Conservation (phyloP, 2,329 filamentous ascomycete genomes). For the Fusarium aywerte region DNA sequence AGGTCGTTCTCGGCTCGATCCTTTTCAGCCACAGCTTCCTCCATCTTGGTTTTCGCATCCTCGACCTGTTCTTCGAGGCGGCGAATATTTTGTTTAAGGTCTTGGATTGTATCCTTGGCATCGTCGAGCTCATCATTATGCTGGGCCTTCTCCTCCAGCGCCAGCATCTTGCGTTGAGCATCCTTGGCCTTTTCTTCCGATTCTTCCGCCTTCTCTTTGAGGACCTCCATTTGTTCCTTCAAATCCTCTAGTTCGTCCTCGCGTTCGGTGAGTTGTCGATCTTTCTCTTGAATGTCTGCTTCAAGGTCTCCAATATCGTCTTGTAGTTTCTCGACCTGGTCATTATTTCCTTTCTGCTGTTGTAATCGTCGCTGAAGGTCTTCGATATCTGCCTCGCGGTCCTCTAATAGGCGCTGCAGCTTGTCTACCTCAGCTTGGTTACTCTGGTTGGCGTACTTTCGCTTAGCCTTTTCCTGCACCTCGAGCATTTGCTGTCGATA, state of each 20-base stretch:
- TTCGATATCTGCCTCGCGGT: slow-evolving; percentile 69
- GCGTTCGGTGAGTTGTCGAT: slow-evolving; percentile 75
- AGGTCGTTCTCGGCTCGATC: slow-evolving; percentile 68
- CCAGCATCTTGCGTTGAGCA: slow-evolving; percentile 60
- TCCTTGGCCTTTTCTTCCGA: slow-evolving; percentile 69
- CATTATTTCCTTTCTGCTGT: slow-evolving; percentile 64
- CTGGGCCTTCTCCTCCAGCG: slow-evolving; percentile 68
- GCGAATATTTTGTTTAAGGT: slow-evolving; percentile 66
- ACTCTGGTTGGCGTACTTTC: slow-evolving; percentile 76
- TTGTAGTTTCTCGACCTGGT: slow-evolving; percentile 72
- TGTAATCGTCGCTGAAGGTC: slow-evolving; percentile 70
- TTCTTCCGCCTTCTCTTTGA: slow-evolving; percentile 66
- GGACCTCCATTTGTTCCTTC: slow-evolving; percentile 66
- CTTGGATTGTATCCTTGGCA: slow-evolving; percentile 67
- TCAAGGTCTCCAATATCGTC: slow-evolving; percentile 82
- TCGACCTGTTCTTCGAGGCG: slow-evolving; percentile 65
- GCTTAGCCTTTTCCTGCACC: slow-evolving; percentile 83
- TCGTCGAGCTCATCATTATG: slow-evolving; percentile 64
- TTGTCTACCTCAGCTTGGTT: slow-evolving; percentile 70
- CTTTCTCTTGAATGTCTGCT: slow-evolving; percentile 78
- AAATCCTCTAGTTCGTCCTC: slow-evolving; percentile 79
- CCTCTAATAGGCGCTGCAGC: slow-evolving; percentile 66
- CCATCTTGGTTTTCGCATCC: slow-evolving; percentile 64
- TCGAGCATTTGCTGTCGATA: slow-evolving; percentile 86
- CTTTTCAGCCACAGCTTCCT: slow-evolving; percentile 65